A percentile compares a stretch with the other conserved stretches of the same genome.
phyloP scores from a whole-genome alignment of 1,284 basidiomycete species.

The Ustilago tritici region DNA sequence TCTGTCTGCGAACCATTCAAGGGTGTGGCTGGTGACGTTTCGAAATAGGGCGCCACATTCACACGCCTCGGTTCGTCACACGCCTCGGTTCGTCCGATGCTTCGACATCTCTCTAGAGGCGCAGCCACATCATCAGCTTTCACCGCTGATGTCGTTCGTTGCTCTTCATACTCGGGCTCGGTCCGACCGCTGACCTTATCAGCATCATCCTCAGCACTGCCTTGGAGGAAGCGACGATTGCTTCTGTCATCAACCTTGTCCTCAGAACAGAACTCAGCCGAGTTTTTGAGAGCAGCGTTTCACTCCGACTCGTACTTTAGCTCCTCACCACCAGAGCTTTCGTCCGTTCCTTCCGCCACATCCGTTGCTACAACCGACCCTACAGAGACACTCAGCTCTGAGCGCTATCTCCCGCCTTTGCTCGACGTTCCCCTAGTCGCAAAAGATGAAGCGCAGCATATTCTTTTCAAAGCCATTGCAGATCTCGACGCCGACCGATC shows the following conservation, averaged over 20 bases:
- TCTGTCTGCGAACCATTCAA: slow-evolving; percentile 3
- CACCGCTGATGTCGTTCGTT: not conserved
- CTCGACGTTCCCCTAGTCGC: slow-evolving; percentile 20
- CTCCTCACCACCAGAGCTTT: slow-evolving; percentile 23
- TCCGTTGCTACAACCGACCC: not conserved
- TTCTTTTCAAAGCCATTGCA: slow-evolving; percentile 21
- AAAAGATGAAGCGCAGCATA: slow-evolving; percentile 17
- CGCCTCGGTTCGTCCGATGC: slow-evolving; percentile 26
- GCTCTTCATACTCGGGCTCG: not conserved
- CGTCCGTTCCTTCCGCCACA: not conserved
- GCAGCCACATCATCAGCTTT: slow-evolving; percentile 22
- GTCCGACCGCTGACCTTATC: not conserved
- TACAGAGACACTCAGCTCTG: not conserved
- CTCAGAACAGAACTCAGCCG: not conserved
- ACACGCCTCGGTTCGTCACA: slow-evolving; percentile 15
- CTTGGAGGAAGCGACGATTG: slow-evolving; percentile 1
- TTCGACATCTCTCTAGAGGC: slow-evolving; percentile 36
- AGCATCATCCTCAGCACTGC: not conserved
- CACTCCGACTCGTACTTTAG: slow-evolving; percentile 34
- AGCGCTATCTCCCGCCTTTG: slow-evolving; percentile 38
- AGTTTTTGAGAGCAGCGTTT: slow-evolving; percentile 1
- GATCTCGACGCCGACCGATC: slow-evolving; percentile 31
- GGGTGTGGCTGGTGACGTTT: slow-evolving; percentile 15
- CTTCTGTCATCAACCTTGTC: not conserved
- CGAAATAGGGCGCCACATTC: slow-evolving; percentile 13